phyloP scores from a whole-genome alignment of 176 grass and related monocot genomes.

The Panicum miliaceum region DNA sequence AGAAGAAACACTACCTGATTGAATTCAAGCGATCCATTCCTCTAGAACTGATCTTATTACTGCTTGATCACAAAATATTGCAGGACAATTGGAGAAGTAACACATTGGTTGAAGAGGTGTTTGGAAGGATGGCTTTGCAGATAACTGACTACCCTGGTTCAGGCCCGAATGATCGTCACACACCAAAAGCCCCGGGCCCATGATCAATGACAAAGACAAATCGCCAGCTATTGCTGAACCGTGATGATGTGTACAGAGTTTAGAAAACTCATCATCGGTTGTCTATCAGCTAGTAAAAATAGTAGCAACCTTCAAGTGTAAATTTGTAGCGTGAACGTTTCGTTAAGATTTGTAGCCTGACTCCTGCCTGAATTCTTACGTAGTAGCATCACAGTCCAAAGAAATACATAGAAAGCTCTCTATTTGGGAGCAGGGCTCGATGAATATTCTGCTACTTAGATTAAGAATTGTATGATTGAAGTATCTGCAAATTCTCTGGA shows the following conservation, averaged over 20 bases:
- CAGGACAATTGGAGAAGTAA: slow-evolving; percentile 35
- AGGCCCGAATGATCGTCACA: slow-evolving; percentile 63
- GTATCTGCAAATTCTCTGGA: neutral
- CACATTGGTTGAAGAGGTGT: slow-evolving; percentile 43
- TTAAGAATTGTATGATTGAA: neutral
- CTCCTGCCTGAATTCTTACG: neutral
- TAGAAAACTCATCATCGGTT: neutral
- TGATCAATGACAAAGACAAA: neutral
- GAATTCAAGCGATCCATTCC: neutral
- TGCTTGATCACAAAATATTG: neutral
- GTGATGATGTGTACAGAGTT: slow-evolving; percentile 20
- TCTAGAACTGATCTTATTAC: neutral
- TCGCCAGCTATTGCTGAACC: neutral
- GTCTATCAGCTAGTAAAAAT: slow-evolving; percentile 18
- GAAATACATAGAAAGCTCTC: neutral
- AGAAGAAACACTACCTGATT: neutral
- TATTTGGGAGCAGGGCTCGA: neutral
- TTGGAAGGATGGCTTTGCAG: slow-evolving; percentile 58
- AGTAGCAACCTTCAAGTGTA: slow-evolving; percentile 32
- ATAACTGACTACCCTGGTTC: slow-evolving; percentile 61
- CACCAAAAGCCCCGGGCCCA: slow-evolving; percentile 60
- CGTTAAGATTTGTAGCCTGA: neutral
- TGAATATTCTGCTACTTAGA: neutral
- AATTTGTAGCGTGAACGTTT: slow-evolving; percentile 14
- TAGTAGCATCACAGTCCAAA: neutral